phyloP scores from a whole-genome alignment of 2,329 filamentous ascomycete genomes.

The Nemania bipapillata region DNA sequence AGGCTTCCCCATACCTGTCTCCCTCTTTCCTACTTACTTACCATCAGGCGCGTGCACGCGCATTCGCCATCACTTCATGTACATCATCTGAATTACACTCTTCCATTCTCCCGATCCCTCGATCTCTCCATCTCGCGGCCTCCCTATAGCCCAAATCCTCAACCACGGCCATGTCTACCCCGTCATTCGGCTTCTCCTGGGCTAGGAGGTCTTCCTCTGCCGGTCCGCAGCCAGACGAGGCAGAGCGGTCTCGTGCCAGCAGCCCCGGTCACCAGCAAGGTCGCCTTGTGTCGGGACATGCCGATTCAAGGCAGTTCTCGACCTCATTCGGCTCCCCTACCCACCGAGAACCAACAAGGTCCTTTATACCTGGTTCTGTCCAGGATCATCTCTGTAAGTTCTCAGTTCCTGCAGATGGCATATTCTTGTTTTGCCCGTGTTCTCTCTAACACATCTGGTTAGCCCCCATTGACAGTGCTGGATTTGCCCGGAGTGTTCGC shows the following conservation, averaged over 20 bases:
- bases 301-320: slow-evolving; percentile 47
- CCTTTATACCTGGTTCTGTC: slow-evolving; percentile 74
- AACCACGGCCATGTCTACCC: slow-evolving; percentile 57
- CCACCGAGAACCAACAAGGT: slow-evolving; percentile 74
- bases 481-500: slow-evolving; percentile 81
- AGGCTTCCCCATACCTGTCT: not conserved
- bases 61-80: slow-evolving; percentile 13
- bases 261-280: slow-evolving; percentile 42
- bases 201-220: slow-evolving; percentile 56
- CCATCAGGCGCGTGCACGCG: not conserved
- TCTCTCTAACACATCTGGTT: slow-evolving; percentile 35
- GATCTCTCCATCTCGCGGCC: slow-evolving; percentile 15
- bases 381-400: slow-evolving; percentile 68
- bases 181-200: slow-evolving; percentile 62
- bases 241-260: slow-evolving; percentile 46
- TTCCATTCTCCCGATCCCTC: not conserved
- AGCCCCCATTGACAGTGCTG: slow-evolving; percentile 72
- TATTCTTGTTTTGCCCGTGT: not conserved
- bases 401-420: not conserved
- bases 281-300: slow-evolving; percentile 32
- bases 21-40: not conserved
- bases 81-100: not conserved
- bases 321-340: slow-evolving; percentile 54
- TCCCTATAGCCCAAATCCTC: slow-evolving; percentile 1
- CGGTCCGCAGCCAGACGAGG: slow-evolving; percentile 49